Evolutionary conservation across 169 alveolate species (phyloP), one percentile per base, ranked within the genome.

Genomic region (Cryptosporidium tyzzeri): DNA sequence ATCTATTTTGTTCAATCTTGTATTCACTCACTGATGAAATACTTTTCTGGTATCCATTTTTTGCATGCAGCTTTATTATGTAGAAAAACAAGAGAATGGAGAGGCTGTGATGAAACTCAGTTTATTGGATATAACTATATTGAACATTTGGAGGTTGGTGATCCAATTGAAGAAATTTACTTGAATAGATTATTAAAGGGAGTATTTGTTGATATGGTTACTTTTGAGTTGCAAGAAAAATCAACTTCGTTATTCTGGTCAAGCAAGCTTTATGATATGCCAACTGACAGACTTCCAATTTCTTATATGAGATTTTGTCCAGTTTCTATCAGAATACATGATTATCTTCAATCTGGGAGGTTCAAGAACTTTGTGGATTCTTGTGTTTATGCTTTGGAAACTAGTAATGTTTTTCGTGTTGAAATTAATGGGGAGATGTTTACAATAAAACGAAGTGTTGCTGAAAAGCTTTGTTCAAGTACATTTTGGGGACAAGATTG

Each of bases 31-130:
- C 7, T 61, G 21, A 80, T 80, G 89, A 61, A 35, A 7, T 31
- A 80, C 29, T 80, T 80, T 26, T 45, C 61, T 29, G 89, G 89
- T 18, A 41, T 80, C 55, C 89, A 80, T 41, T 65, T 59, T 62
- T 14, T 80, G 18, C 48, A 41, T 45, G 89, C 89, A 8, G 75
- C 89, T n/a, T 26, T 80, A 29, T 50, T 80, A 26, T 80, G 89
- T 31, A 59, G 89, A 62, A 80, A 80, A 35, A 62, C 89, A 23
- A 8, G 33, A 80, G 75, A 62, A 37, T 80, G 89, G 89, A 80
- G 75, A 80, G 10, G 74, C 0, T 80, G 89, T 48, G 89, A 80
- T 48, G 89, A 80, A 37, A 35, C 71, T 39, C 26, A 23, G 4
- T 10, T 33, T 18, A 23, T 23, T 44, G 50, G 59, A 26, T n/a